Conservation (phyloP, 2,329 filamentous ascomycete genomes). For the Didymella segeticola region DNA sequence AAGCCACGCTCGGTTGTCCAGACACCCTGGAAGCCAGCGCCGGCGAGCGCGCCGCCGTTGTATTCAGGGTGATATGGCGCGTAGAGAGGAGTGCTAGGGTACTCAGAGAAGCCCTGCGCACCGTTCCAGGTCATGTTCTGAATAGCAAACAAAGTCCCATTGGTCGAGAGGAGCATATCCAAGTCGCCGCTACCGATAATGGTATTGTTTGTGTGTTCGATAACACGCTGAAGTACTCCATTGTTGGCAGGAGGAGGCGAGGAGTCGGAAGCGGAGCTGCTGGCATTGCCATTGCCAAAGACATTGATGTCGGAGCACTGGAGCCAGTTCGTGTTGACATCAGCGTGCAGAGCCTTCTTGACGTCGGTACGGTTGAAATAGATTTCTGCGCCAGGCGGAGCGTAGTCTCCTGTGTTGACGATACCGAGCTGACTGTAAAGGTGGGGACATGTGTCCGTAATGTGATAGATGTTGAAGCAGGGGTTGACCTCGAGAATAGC, state of each 20-base stretch:
- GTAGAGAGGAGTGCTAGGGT: constrained; percentile 52
- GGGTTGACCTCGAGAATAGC: constrained; percentile 55
- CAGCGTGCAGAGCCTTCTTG: constrained; percentile 58
- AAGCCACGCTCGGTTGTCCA: constrained; percentile 55
- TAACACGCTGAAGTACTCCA: constrained; percentile 56
- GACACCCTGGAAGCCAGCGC: constrained; percentile 50
- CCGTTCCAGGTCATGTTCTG: constrained; percentile 64
- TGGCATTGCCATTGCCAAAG: constrained; percentile 47
- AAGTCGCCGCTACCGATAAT: constrained; percentile 58
- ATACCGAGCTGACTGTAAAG: constrained; percentile 49
- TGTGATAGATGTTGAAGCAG: constrained; percentile 60
- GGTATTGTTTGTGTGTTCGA: constrained; percentile 60
- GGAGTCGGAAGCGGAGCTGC: constrained; percentile 37
- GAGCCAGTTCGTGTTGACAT: constrained; percentile 50
- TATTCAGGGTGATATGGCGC: constrained; percentile 54
- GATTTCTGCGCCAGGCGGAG: constrained; percentile 47
- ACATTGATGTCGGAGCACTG: constrained; percentile 53
- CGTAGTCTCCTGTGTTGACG: constrained; percentile 49
- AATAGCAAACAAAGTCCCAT: constrained; percentile 60
- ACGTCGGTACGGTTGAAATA: constrained; percentile 64
- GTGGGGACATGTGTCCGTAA: constrained; percentile 55
- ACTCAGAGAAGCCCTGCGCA: constrained; percentile 53
- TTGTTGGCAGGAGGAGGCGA: constrained; percentile 49
- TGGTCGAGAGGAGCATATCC: constrained; percentile 58
- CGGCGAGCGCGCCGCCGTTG: constrained; percentile 49